Conservation (phyloP, 257 asterid species). For the Perilla frutescens region DNA sequence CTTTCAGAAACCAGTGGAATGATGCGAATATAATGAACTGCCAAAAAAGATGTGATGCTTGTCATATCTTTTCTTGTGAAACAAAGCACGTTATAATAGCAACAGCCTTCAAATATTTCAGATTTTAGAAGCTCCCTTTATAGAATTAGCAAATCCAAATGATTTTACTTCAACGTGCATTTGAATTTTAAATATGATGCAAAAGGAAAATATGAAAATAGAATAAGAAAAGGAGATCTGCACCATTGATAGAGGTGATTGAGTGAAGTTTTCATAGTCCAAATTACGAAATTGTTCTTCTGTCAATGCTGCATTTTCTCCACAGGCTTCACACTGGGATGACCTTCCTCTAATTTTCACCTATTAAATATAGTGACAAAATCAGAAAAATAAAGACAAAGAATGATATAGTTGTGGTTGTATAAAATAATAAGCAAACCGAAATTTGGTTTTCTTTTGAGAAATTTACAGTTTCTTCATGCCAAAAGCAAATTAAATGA, state of each 20-base stretch:
- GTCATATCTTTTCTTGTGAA: background rate
- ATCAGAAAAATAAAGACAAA: background rate
- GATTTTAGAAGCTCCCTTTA: background rate
- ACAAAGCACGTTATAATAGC: background rate
- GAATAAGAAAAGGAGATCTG: slow-evolving; percentile 25
- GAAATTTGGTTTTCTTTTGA: background rate
- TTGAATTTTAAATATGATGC: background rate
- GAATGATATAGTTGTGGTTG: background rate
- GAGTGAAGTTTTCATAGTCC: slow-evolving; percentile 81
- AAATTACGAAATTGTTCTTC: slow-evolving; percentile 53
- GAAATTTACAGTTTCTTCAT: background rate
- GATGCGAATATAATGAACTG: background rate
- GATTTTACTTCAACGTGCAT: background rate
- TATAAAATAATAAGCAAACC: background rate
- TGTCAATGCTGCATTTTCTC: slow-evolving; percentile 60
- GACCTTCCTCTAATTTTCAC: slow-evolving; percentile 88
- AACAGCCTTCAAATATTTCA: background rate
- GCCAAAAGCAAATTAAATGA: background rate
- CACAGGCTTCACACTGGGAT: slow-evolving; percentile 75
- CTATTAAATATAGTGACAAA: slow-evolving; percentile 38
- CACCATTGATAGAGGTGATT: slow-evolving; percentile 76
- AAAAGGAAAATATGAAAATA: slow-evolving; percentile 2
- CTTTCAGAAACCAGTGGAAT: background rate
- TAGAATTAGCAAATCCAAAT: background rate
- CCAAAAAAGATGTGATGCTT: background rate